A percentile compares a stretch with the other conserved stretches of the same genome.
Conservation (phyloP, 2,329 filamentous ascomycete genomes). For the Botrytis fragariae region DNA sequence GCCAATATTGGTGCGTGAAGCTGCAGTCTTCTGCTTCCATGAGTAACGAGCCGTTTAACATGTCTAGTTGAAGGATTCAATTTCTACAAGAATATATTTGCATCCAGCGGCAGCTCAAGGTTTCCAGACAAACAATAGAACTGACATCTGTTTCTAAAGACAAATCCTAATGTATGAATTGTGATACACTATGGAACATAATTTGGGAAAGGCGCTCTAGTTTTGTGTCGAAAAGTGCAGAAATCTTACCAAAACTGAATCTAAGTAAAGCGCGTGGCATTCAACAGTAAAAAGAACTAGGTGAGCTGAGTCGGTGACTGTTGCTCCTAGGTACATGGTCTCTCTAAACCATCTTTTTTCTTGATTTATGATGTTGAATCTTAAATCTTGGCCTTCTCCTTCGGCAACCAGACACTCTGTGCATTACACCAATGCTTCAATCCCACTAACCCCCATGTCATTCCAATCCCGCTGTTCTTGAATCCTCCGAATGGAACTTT, state of each 20-base stretch:
- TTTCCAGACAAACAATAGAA: background rate
- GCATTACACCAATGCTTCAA: slow-evolving; percentile 19
- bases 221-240: background rate
- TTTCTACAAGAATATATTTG: background rate
- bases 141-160: rapidly evolving
- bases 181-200: rapidly evolving
- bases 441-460: slow-evolving; percentile 26
- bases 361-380: too few relatives aligned
- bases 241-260: background rate
- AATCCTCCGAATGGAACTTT: slow-evolving; percentile 41
- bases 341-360: background rate
- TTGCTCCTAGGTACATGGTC: background rate
- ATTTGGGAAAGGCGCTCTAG: background rate
- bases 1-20: rapidly evolving
- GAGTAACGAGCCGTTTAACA: background rate
- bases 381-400: background rate
- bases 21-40: background rate
- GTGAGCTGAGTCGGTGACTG: background rate
- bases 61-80: background rate
- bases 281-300: background rate
- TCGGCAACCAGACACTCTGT: slow-evolving; percentile 18
- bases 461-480: slow-evolving; percentile 39
- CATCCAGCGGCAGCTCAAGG: background rate
- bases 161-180: background rate
- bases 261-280: background rate